These are phyloP conservation scores for Begonia loranthoides DNA, from an alignment of 306 rosid genomes.

Conservation along the genomic window DNA sequence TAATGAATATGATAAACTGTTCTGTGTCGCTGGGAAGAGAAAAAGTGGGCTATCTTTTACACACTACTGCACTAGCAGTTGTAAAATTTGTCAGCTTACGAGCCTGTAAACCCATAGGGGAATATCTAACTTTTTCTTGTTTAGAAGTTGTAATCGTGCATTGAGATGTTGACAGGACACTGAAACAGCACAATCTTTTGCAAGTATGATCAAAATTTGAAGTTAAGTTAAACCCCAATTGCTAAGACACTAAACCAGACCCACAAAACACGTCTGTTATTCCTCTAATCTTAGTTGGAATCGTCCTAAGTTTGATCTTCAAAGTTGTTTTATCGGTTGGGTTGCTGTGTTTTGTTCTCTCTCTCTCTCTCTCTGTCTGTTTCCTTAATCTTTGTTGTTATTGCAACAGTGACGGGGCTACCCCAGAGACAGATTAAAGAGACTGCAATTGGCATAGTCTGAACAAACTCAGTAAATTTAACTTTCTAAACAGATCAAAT, in stretches of 20 bases:
- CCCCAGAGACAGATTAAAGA: too few relatives aligned
- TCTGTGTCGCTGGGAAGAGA: constrained; percentile 20
- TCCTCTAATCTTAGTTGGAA: too few relatives aligned
- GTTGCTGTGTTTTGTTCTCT: not conserved
- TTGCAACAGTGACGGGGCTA: too few relatives aligned
- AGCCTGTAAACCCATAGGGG: constrained; percentile 20
- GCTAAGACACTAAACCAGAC: too few relatives aligned
- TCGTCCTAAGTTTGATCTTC: too few relatives aligned
- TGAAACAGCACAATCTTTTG: constrained; percentile 29
- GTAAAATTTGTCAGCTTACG: constrained; percentile 56
- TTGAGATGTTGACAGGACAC: constrained; percentile 57
- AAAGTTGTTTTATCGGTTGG: too few relatives aligned
- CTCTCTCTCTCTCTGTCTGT: not conserved
- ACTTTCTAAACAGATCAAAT: too few relatives aligned
- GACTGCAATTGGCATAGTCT: too few relatives aligned
- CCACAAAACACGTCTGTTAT: too few relatives aligned
- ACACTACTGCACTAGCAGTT: constrained; percentile 78
- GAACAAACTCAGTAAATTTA: too few relatives aligned
- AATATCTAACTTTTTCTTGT: constrained; percentile 30
- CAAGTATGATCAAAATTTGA: constrained; percentile 1
- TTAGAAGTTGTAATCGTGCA: constrained; percentile 23
- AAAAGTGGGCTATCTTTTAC: constrained; percentile 64
- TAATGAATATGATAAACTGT: constrained; percentile 17
- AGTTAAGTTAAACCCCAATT: too few relatives aligned
- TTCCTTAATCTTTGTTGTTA: too few relatives aligned